Percentiles rank a stretch among this genome's conserved stretches.
Evolutionary conservation across 225 moss, liverwort and hornwort genomes (phyloP).

Genomic region (Sphagnum tenellum): DNA sequence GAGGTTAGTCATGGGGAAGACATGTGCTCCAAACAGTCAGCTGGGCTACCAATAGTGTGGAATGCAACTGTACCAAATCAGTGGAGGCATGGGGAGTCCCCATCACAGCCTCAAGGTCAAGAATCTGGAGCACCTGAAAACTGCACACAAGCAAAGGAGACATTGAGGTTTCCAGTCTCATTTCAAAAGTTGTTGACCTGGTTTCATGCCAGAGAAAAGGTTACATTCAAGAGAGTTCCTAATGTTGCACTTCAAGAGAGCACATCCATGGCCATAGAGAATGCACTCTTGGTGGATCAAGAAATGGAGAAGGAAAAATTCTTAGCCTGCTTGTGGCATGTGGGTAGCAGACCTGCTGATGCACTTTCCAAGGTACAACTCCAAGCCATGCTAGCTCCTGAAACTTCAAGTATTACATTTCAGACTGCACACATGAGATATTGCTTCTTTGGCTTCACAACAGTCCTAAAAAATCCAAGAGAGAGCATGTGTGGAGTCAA

Average conservation of each 20-base stretch:
- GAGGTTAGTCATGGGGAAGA: too few relatives aligned
- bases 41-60: too few relatives aligned
- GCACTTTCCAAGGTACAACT: neutral
- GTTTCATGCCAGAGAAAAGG: neutral
- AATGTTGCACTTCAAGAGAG: neutral
- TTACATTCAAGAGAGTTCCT: neutral
- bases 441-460: too few relatives aligned
- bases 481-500: too few relatives aligned
- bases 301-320: neutral
- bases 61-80: too few relatives aligned
- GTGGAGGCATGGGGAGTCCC: too few relatives aligned
- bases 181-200: neutral
- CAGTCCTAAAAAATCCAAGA: too few relatives aligned
- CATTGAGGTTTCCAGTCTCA: neutral
- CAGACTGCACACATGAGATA: neutral
- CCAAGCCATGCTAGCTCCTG: neutral
- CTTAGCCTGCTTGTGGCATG: slow-evolving; percentile 4
- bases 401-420: neutral
- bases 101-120: neutral
- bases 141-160: too few relatives aligned
- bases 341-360: slow-evolving; percentile 1
- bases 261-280: neutral
- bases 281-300: neutral
- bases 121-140: neutral
- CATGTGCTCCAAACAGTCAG: too few relatives aligned